Conservation (phyloP, 73 alveolate genomes). For the Symbiodinium pilosum region DNA sequence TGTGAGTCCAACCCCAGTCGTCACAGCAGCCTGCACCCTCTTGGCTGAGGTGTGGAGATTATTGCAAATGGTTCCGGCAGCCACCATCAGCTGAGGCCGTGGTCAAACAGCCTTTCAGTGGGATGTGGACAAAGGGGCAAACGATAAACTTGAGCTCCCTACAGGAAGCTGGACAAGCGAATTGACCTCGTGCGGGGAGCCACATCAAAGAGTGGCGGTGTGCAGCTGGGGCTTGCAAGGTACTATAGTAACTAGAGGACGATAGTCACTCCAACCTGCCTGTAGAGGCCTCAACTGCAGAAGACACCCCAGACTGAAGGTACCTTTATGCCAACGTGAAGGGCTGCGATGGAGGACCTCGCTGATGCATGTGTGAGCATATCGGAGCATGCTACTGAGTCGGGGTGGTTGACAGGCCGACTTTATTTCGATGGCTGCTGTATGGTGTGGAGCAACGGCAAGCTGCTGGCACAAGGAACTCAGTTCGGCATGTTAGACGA, state of each 20-base stretch:
- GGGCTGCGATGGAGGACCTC: constrained; percentile 97
- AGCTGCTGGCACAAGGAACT: constrained; percentile 96
- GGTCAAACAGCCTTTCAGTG: neutral
- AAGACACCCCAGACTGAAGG: neutral
- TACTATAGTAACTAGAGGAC: too few relatives aligned
- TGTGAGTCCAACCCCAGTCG: too few relatives aligned
- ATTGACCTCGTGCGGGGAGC: constrained; percentile 96
- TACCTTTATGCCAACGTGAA: constrained; percentile 95
- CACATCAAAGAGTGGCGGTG: constrained; percentile 97
- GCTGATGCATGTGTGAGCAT: neutral
- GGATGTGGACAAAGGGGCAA: neutral
- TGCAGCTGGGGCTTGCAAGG: too few relatives aligned
- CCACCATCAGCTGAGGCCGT: constrained; percentile 89
- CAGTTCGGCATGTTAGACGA: constrained; percentile 97
- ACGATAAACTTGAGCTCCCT: too few relatives aligned
- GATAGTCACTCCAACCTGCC: too few relatives aligned
- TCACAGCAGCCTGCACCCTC: too few relatives aligned
- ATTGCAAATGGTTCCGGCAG: constrained; percentile 96
- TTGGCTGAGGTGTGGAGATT: constrained; percentile 95
- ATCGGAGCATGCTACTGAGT: neutral
- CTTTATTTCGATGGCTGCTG: constrained; percentile 98
- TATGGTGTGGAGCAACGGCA: constrained; percentile 97
- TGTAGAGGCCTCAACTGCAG: neutral
- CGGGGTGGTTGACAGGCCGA: constrained; percentile 69
- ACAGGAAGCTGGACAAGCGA: constrained; percentile 96